These are phyloP conservation scores for Ascochyta fabae DNA, from an alignment of 2,329 filamentous ascomycete genomes.

Conservation along the genomic window DNA sequence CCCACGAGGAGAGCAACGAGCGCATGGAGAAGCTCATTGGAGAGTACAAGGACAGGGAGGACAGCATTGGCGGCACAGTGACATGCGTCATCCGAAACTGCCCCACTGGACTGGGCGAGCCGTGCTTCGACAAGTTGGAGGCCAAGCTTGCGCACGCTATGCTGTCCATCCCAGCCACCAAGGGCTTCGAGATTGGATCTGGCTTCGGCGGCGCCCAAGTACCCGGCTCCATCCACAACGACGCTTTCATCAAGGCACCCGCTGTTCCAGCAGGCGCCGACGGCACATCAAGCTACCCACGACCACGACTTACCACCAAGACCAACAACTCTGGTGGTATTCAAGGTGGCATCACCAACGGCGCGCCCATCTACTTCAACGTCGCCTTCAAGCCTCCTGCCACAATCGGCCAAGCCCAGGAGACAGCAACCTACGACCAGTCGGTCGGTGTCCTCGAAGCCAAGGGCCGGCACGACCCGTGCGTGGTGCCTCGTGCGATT, in stretches of 20 bases:
- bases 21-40: constrained; percentile 83
- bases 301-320: constrained; percentile 76
- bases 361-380: constrained; percentile 91
- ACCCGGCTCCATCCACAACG: constrained; percentile 89
- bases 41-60: constrained; percentile 75
- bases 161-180: constrained; percentile 92
- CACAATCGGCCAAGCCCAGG: constrained; percentile 89
- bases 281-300: constrained; percentile 48
- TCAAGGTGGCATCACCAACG: constrained; percentile 94
- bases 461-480: constrained; percentile 94
- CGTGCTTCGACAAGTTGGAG: constrained; percentile 94
- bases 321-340: constrained; percentile 96
- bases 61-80: constrained; percentile 94
- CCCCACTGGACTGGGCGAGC: constrained; percentile 87
- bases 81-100: constrained; percentile 90
- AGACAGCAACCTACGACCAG: constrained; percentile 80
- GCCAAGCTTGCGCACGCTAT: constrained; percentile 91
- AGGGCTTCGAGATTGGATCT: constrained; percentile 94
- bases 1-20: constrained; percentile 66
- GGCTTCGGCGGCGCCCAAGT: constrained; percentile 89
- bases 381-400: constrained; percentile 95
- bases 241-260: constrained; percentile 74
- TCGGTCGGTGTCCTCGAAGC: constrained; percentile 79
- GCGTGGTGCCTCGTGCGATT: constrained; percentile 86
- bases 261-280: constrained; percentile 55